A percentile compares a stretch with the other conserved stretches of the same genome.
These are phyloP conservation scores for Stropharia rugosoannulata DNA, from an alignment of 768 basidiomycete species.

Conservation along the genomic window DNA sequence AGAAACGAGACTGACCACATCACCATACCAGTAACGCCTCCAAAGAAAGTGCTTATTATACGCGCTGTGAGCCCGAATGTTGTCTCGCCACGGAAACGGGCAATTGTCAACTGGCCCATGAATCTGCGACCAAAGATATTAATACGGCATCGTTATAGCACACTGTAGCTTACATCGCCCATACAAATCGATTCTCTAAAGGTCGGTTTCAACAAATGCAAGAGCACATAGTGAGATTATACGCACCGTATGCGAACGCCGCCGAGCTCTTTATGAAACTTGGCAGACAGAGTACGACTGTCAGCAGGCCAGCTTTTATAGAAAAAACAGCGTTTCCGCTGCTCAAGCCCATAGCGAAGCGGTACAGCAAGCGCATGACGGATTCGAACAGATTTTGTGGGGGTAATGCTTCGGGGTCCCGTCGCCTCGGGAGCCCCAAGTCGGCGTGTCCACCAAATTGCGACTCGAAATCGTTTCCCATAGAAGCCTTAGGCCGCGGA, in stretches of 20 bases:
- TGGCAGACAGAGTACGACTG: slow-evolving; percentile 58
- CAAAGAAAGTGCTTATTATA: slow-evolving; percentile 63
- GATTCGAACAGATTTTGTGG: slow-evolving; percentile 60
- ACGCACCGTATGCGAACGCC: slow-evolving; percentile 32
- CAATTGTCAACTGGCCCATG: slow-evolving; percentile 73
- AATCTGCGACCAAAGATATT: slow-evolving; percentile 37
- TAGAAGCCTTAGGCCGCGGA: background rate
- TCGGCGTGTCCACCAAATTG: slow-evolving; percentile 31
- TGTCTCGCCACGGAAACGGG: slow-evolving; percentile 77
- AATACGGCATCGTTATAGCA: background rate
- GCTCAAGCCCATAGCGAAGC: slow-evolving; percentile 35
- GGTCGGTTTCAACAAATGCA: background rate
- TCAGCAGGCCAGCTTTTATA: slow-evolving; percentile 67
- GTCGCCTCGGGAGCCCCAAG: slow-evolving; percentile 52
- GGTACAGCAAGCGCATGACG: slow-evolving; percentile 45
- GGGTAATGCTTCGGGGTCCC: slow-evolving; percentile 77
- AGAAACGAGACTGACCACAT: slow-evolving; percentile 53
- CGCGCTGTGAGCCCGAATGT: slow-evolving; percentile 63
- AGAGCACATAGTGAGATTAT: background rate
- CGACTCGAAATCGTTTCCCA: background rate
- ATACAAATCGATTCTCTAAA: slow-evolving; percentile 62
- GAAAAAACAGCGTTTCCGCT: slow-evolving; percentile 68
- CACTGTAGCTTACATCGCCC: slow-evolving; percentile 59
- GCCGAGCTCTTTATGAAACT: slow-evolving; percentile 56
- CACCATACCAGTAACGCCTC: slow-evolving; percentile 58